Evolutionary conservation across 2,329 filamentous ascomycete species (phyloP), one percentile per base, ranked within the genome.

Genomic region (Phaeomoniella chlamydospora): DNA sequence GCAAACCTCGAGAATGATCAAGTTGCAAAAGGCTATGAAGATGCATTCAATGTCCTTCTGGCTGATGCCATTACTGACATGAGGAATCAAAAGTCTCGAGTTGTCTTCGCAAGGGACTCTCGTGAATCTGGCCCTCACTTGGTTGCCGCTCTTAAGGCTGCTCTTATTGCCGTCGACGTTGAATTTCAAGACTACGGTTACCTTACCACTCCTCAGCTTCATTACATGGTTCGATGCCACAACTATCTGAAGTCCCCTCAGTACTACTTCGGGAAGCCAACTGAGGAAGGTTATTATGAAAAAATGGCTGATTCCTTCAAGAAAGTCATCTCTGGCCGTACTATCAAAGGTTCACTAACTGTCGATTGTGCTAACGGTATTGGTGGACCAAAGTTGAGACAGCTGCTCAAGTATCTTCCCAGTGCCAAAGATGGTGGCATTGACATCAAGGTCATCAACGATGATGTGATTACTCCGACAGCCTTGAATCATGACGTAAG

Each of bases 331-430:
- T 75, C 77, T 46, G 76, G 80, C 43, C 77, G 76, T 48, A 87
- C 79, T 56, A 67, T 85, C 30, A 65, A 72, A 35, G 86, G 86
- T 4, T 60, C 71, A 38, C 65, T 98, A 43, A 83, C 77, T 4
- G 85, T 98, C 11, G 90, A 98, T 58, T 94, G 88, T 56, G 90
- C 90, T 50, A 98, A 98, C 52, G 90, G 90, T 49, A 86, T 98
- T 40, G 90, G 90, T 48, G 90, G 85, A 3, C 87, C 88, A 29
- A 94, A 94, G 64, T 65, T 98, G 47, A 67, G 68, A 42, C 84
- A 94, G 57, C 68, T 96, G 43, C 69, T 94, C 50, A 94, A 94
- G 57, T 70, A 82, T 50, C 65, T 96, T 36, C 79, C 82, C 38
- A 62, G 72, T 42, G 70, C 74, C 26, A 60, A 66, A 38, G 74